Evolutionary conservation across 1,284 basidiomycete species (phyloP).

Genomic region (Apiotrichum akiyoshidainum): DNA sequence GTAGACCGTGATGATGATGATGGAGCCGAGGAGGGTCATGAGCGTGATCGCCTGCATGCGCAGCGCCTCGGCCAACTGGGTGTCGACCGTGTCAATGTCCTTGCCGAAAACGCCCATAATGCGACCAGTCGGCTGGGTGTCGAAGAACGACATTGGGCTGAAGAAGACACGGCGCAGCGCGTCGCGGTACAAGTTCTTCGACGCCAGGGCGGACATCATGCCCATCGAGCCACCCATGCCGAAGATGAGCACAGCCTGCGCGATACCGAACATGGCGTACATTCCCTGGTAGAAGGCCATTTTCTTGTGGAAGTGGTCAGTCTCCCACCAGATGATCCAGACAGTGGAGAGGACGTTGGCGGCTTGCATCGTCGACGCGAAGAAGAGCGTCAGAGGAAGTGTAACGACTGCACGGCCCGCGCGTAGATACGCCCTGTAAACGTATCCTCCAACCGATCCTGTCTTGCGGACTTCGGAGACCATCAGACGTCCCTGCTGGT

Average conservation of each 20-base stretch:
- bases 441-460: constrained; percentile 61
- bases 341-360: constrained; percentile 51
- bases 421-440: constrained; percentile 65
- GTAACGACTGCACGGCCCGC: constrained; percentile 63
- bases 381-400: constrained; percentile 59
- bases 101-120: constrained; percentile 63
- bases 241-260: constrained; percentile 62
- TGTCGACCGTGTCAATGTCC: constrained; percentile 70
- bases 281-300: constrained; percentile 65
- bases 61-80: constrained; percentile 61
- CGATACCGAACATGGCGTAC: constrained; percentile 62
- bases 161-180: constrained; percentile 61
- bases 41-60: constrained; percentile 54
- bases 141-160: constrained; percentile 68
- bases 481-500: constrained; percentile 46
- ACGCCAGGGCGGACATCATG: constrained; percentile 59
- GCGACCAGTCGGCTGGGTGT: constrained; percentile 64
- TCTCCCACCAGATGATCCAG: constrained; percentile 70
- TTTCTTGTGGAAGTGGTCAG: constrained; percentile 45
- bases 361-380: constrained; percentile 63
- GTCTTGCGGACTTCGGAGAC: constrained; percentile 55
- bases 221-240: constrained; percentile 60
- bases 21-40: constrained; percentile 54
- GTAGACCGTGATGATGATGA: constrained; percentile 65
- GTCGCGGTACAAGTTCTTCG: constrained; percentile 59